Evolutionary conservation across 208 protist species (phyloP).

Genomic region (Crithidia fasciculata): DNA sequence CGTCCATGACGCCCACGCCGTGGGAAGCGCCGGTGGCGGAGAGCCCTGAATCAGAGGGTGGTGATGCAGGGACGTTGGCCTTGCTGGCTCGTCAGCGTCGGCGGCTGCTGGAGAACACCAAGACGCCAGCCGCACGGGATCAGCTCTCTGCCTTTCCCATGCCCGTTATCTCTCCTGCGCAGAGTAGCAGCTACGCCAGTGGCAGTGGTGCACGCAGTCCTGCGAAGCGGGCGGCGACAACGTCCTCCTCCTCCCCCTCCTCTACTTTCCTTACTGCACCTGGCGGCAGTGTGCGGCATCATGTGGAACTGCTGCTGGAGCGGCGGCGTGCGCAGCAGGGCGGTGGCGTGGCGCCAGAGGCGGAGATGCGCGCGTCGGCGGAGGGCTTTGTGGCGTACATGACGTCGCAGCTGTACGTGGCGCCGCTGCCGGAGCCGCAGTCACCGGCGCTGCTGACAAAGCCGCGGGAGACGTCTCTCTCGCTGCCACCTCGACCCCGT

Average conservation of each 20-base stretch:
- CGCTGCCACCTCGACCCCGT: neutral
- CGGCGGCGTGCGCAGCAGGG: slow-evolving; percentile 8
- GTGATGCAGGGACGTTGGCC: neutral
- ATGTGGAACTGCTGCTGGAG: slow-evolving; percentile 16
- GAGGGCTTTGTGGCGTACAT: slow-evolving; percentile 42
- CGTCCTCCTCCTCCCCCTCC: no score
- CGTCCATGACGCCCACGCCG: neutral
- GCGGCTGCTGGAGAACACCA: slow-evolving; percentile 5
- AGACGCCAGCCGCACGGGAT: slow-evolving; percentile 6
- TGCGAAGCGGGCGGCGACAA: no score
- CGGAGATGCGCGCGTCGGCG: slow-evolving; percentile 11
- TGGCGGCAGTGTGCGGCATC: slow-evolving; percentile 1
- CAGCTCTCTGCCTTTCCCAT: slow-evolving; percentile 14
- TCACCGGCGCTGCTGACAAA: slow-evolving; percentile 3
- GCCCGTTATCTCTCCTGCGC: slow-evolving; percentile 1
- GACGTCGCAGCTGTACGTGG: slow-evolving; percentile 36
- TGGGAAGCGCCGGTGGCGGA: neutral
- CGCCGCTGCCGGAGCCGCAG: slow-evolving; percentile 22
- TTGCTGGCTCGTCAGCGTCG: slow-evolving; percentile 14
- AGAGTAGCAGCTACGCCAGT: neutral
- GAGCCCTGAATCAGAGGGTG: neutral
- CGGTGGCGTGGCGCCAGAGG: slow-evolving; percentile 2
- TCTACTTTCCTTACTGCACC: neutral
- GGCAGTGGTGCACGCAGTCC: no score
- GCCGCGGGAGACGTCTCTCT: neutral